Conservation (phyloP, 1,284 basidiomycete species). For the Microbotryum saponariae region DNA sequence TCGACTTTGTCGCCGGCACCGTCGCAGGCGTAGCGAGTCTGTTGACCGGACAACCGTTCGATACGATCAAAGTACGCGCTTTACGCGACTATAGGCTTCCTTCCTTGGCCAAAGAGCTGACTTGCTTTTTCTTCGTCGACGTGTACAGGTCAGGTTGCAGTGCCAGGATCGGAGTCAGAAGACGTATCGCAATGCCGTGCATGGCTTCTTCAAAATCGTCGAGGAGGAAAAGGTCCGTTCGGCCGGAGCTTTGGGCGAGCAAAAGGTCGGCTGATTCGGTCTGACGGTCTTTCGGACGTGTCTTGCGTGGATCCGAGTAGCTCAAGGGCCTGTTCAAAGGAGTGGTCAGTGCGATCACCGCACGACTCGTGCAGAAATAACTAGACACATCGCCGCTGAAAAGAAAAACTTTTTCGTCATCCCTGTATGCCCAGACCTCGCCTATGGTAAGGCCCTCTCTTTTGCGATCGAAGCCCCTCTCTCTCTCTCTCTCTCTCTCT, state of each 20-base stretch:
- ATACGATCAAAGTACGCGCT: constrained; percentile 8
- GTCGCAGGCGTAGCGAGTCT: constrained; percentile 43
- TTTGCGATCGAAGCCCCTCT: neutral
- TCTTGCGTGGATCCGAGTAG: constrained; percentile 30
- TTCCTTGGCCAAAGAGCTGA: neutral
- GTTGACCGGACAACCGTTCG: constrained; percentile 20
- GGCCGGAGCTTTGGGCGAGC: neutral
- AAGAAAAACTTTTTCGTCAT: no score
- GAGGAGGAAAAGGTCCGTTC: constrained; percentile 49
- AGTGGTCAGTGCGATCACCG: constrained; percentile 39
- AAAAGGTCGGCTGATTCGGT: neutral
- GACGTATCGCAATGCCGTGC: constrained; percentile 39
- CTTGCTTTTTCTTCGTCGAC: no score
- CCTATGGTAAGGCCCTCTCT: no score
- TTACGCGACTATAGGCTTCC: no score
- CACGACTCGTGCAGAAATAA: no score
- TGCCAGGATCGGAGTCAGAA: neutral
- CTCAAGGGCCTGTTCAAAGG: constrained; percentile 62
- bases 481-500: neutral
- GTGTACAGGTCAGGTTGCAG: neutral
- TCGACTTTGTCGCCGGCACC: constrained; percentile 68
- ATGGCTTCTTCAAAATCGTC: constrained; percentile 58
- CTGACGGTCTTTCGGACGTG: neutral
- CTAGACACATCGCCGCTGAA: no score
- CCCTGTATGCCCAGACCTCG: no score